Evolutionary conservation across 305 asterid genomes (phyloP), one percentile per base, ranked within the genome.

Genomic region (Andrographis paniculata): DNA sequence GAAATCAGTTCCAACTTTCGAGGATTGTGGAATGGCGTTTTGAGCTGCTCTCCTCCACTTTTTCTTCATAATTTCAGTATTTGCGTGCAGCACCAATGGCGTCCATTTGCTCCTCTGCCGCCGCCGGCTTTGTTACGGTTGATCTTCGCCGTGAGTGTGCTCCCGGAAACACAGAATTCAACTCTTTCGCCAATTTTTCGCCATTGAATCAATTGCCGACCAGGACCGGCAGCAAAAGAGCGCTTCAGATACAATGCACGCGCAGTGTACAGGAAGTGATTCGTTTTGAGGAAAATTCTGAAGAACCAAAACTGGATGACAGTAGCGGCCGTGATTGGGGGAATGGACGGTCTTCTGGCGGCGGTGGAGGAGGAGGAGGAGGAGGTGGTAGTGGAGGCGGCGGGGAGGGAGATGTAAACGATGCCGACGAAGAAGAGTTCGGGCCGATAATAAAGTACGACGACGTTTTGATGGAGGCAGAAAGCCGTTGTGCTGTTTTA

Each of bases 381-480:
- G n/a, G n/a, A n/a, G n/a, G 79, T 11, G 78, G 60, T 0, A 69
- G 66, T 4, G 68, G 66, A 1, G 69, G 72, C 1, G 68, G 65
- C 0, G 84, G 74, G 1, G 86, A 35, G 1, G 86, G 50, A 7
- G 77, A 42, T 17, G 80, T 15, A 2, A 79, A 51, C 18, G 86
- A 55, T 14, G 66, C 35, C 12, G 91, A 72, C 4, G 96, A 73
- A 28, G 50, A 61, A n/a, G 93, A 87, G 64, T 78, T 80, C 24
- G 94, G 94, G 16, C 84, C 89, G 21, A 20, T 83, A 13, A 58
- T 87, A 65, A 87, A 62, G 58, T 87, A 55, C 51, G 87, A 76
- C 5, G 91, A 83, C 55, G 75, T 78, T 45, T 55, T 80, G 66
- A 53, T 45, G 11, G 93, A 76, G 68, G 89, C 75, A 9, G 80